These are phyloP conservation scores for Priceomyces fermenticarens DNA, from an alignment of 805 yeast species.

Conservation along the genomic window DNA sequence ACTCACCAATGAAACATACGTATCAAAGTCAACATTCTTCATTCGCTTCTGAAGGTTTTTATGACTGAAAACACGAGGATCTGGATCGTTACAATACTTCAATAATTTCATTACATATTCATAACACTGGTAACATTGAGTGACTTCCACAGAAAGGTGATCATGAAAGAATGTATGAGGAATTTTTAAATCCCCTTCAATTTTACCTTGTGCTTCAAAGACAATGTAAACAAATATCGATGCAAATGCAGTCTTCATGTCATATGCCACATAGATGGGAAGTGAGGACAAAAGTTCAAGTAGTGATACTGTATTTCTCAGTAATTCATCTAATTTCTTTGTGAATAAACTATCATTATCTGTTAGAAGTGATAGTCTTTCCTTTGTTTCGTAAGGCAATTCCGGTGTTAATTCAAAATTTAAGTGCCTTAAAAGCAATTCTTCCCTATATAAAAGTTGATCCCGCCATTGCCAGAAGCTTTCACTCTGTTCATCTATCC, in stretches of 20 bases:
- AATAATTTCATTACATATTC: slow-evolving; percentile 21
- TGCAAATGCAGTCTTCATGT: slow-evolving; percentile 30
- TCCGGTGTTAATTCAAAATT: slow-evolving; percentile 38
- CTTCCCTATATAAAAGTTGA: slow-evolving; percentile 42
- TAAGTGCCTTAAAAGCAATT: slow-evolving; percentile 33
- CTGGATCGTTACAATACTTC: slow-evolving; percentile 17
- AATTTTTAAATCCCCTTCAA: slow-evolving; percentile 11
- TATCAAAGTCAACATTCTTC: slow-evolving; percentile 10
- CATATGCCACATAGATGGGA: slow-evolving; percentile 36
- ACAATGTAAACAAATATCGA: slow-evolving; percentile 20
- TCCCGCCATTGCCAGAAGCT: slow-evolving; percentile 45
- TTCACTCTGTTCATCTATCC: slow-evolving; percentile 38
- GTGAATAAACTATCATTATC: slow-evolving; percentile 8
- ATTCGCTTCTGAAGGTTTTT: slow-evolving; percentile 19
- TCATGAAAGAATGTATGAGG: slow-evolving; percentile 18
- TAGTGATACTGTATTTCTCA: slow-evolving; percentile 28
- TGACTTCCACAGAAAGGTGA: slow-evolving; percentile 12
- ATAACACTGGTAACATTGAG: slow-evolving; percentile 23
- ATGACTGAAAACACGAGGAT: slow-evolving; percentile 22
- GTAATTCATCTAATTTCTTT: slow-evolving; percentile 15
- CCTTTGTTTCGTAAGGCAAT: slow-evolving; percentile 37
- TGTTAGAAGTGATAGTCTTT: slow-evolving; percentile 13
- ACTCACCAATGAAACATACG: slow-evolving; percentile 7
- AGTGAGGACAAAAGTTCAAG: slow-evolving; percentile 37
- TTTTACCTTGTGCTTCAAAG: slow-evolving; percentile 18